phyloP scores from a whole-genome alignment of 2,329 filamentous ascomycete species.

The Neodidymelliopsis sp. region DNA sequence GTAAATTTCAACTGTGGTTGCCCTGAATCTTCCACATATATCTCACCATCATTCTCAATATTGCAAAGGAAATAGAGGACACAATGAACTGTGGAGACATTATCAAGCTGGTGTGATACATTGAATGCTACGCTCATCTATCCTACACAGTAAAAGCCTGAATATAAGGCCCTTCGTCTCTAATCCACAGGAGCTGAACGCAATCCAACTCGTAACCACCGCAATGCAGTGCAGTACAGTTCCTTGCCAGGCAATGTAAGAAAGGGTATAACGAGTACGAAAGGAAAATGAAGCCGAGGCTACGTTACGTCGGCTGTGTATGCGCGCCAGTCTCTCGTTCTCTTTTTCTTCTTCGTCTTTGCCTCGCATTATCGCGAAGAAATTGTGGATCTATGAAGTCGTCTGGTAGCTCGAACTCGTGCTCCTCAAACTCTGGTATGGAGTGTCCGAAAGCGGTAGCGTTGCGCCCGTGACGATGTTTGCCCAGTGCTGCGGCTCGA shows the following conservation, averaged over 20 bases:
- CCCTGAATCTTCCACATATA: too few species aligned
- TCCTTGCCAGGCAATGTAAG: not conserved
- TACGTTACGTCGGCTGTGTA: conserved; percentile 8
- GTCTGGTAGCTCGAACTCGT: conserved; percentile 77
- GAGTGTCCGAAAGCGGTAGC: conserved; percentile 82
- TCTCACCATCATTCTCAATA: too few species aligned
- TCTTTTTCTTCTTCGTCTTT: conserved; percentile 67
- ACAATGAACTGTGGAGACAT: too few species aligned
- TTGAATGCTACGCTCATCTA: conserved; percentile 1
- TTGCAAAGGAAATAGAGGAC: too few species aligned
- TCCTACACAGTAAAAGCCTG: conserved; percentile 4
- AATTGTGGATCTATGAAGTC: conserved; percentile 63
- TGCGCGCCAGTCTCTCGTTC: conserved; percentile 56
- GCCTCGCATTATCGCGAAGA: conserved; percentile 65
- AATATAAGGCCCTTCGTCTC: too few species aligned
- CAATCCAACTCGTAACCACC: not conserved
- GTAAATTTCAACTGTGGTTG: too few species aligned
- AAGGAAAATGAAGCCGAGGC: conserved; percentile 9
- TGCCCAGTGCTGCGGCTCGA: conserved; percentile 79
- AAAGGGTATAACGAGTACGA: conserved; percentile 22
- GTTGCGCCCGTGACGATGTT: conserved; percentile 72
- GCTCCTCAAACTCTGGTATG: conserved; percentile 74
- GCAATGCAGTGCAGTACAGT: too few species aligned
- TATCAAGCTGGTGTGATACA: not conserved
- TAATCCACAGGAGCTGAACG: not conserved